Base-by-base conservation (phyloP, 2,329 filamentous ascomycete species). In the Botryotinia narcissicola region DNA sequence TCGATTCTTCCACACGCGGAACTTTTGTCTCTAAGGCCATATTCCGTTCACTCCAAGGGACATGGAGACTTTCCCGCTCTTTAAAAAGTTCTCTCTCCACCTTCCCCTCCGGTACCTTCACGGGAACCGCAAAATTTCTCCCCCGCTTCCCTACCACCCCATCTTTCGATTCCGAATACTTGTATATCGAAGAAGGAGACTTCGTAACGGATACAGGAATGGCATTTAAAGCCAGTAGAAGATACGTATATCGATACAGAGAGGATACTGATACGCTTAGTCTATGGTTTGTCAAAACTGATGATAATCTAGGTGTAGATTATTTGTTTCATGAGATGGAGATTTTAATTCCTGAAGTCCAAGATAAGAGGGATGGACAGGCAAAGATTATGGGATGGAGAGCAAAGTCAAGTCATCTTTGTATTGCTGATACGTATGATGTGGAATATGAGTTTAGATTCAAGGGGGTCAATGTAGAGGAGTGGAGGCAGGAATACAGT, bases 241-340 rank as follows among this genome's bases (percentile, higher is more conserved):
- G 92, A 18, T 95, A 95, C 78, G 85, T 93, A 1, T 94, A 92
- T 85, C 87, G 92, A 0, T 94, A 94, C 78, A 84, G 88, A 62
- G 89, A 91, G 75, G 77, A 72, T 73, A 16, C 79, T 1, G 91
- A 94, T 78, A 81, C 81, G 42, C 83, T 95, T 35, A 92, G 88
- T 74, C 89, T 92, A 1, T 95, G 92, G 92, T 94, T 94, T 77
- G 89, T 89, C 57, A 89, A 90, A 75, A 85, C 87, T 1, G 90
- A 93, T 76, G 82, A 85, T 44, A 71, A 60, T 25, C 84, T 84
- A 72, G 85, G 86, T 22, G 90, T 90, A 0, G 92, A 94, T 79
- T 92, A 94, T 75, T 83, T 94, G 32, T 95, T 95, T 81, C 92
- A 94, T 78, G 87, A 90, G 75, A 83, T 94, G n/a, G 86, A 91